Evolutionary conservation across 2,329 filamentous ascomycete species (phyloP), one percentile per base, ranked within the genome.

Genomic region (Cercospora sp.): DNA sequence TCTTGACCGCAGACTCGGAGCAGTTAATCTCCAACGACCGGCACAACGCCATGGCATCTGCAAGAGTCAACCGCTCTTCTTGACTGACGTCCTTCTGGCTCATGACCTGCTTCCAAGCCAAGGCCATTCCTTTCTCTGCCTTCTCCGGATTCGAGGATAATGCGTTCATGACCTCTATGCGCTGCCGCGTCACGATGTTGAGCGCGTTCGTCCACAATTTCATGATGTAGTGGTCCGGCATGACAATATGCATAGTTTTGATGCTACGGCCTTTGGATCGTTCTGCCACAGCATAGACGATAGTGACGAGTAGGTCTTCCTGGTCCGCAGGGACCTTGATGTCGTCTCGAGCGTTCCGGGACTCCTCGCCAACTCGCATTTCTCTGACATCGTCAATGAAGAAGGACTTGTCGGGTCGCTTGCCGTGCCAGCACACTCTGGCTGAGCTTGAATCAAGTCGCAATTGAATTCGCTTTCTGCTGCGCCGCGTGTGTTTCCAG

Each of bases 321-420:
- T 89, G 86, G 5, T 87, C 82, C 62, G 90, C 86, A 0, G 89
- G 82, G 23, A 95, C 83, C 45, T 89, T 87, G 76, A 91, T 92
- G 78, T 97, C 94, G 74, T 94, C 89, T 51, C 92, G 90, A 77
- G 97, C 96, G 77, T 96, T 94, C 66, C 91, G 89, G 18, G 94
- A 92, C 77, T 98, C 92, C 12, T 87, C 87, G 18, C 92, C 93
- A 36, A 90, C 88, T 70, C 94, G 89, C 59, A 98, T 93, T 76
- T 97, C 93, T 75, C 92, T 91, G 75, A 99, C 94, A 78, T 98
- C 93, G 75, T 99, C 95, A 70, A 99, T 92, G 79, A 96, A 96
- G 71, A 99, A 91, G 63, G 88, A 89, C 78, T 97, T 98, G 26
- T 89, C 87, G 0, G 91, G 89, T 39, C 92, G 89, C 8, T 86